phyloP scores from a whole-genome alignment of 805 yeast genomes.

The Priceomyces melissophilus region DNA sequence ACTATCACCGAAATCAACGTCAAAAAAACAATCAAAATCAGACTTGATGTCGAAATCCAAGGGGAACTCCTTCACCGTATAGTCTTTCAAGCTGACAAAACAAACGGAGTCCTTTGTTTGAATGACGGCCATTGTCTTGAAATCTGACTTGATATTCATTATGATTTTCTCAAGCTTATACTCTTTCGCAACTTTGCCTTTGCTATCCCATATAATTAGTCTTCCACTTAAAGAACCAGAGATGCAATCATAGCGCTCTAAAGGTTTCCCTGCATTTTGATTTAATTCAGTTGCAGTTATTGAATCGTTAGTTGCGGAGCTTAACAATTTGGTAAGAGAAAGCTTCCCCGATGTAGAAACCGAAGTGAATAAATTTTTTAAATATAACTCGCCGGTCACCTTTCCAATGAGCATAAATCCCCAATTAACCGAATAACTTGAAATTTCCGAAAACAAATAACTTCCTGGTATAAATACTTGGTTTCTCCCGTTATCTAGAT shows the following conservation, averaged over 20 bases:
- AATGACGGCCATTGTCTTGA: slow-evolving; percentile 18
- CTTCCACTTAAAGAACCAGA: slow-evolving; percentile 21
- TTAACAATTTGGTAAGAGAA: slow-evolving; percentile 16
- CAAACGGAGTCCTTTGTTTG: slow-evolving; percentile 14
- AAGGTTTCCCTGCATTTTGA: slow-evolving; percentile 19
- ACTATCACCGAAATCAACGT: slow-evolving; percentile 31
- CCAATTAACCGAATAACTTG: slow-evolving; percentile 27
- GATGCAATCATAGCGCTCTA: slow-evolving; percentile 23
- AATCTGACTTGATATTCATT: slow-evolving; percentile 24
- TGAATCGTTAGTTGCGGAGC: slow-evolving; percentile 8
- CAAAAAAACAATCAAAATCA: slow-evolving; percentile 13
- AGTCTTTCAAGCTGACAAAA: slow-evolving; percentile 16
- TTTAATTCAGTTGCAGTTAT: slow-evolving; percentile 19
- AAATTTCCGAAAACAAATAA: slow-evolving; percentile 12
- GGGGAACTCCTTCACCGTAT: slow-evolving; percentile 7
- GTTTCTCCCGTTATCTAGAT: slow-evolving; percentile 32
- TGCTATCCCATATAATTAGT: slow-evolving; percentile 23
- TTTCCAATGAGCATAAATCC: slow-evolving; percentile 29
- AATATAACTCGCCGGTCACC: slow-evolving; percentile 23
- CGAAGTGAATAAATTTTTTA: slow-evolving; percentile 33
- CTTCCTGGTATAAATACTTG: slow-evolving; percentile 38
- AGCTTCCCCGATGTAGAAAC: slow-evolving; percentile 24
- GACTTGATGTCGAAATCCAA: slow-evolving; percentile 14
- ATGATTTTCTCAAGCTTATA: slow-evolving; percentile 11
- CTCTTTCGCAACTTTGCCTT: slow-evolving; percentile 13